phyloP scores from a whole-genome alignment of 2,329 filamentous ascomycete genomes.

The Hypomyces perniciosus region DNA sequence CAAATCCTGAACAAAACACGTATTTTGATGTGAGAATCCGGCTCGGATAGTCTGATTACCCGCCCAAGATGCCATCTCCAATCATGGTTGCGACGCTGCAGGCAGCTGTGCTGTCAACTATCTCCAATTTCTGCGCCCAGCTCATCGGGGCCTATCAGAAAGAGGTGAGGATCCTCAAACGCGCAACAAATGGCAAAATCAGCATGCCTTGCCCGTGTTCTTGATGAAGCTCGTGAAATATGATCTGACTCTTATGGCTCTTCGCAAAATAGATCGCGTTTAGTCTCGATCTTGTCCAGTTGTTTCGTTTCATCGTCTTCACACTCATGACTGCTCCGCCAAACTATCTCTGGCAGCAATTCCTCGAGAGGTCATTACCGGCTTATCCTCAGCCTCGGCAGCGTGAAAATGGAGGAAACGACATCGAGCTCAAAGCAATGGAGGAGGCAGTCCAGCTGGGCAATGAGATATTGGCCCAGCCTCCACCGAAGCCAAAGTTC shows the following conservation, averaged over 20 bases:
- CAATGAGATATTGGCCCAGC: conserved; percentile 16
- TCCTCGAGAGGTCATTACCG: conserved; percentile 48
- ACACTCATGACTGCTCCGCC: conserved; percentile 49
- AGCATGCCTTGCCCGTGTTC: background rate
- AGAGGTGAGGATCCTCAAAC: conserved; percentile 25
- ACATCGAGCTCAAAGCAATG: conserved; percentile 25
- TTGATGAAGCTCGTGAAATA: background rate
- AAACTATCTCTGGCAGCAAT: conserved; percentile 53
- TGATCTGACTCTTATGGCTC: background rate
- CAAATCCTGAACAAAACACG: background rate
- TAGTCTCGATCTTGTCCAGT: conserved; percentile 39
- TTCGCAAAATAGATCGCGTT: conserved; percentile 27
- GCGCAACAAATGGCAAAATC: background rate
- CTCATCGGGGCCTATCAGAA: conserved; percentile 44
- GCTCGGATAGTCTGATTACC: background rate
- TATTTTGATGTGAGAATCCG: background rate
- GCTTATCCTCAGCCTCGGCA: conserved; percentile 28
- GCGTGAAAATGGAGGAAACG: conserved; percentile 13
- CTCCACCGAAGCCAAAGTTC: conserved; percentile 24
- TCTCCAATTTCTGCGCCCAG: conserved; percentile 51
- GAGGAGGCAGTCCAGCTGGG: conserved; percentile 18
- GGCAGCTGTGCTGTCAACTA: conserved; percentile 44
- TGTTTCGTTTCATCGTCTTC: conserved; percentile 49
- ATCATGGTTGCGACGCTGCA: conserved; percentile 49
- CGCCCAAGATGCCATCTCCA: conserved; percentile 38